phyloP scores from a whole-genome alignment of 805 yeast species.

The Candida maltosa region DNA sequence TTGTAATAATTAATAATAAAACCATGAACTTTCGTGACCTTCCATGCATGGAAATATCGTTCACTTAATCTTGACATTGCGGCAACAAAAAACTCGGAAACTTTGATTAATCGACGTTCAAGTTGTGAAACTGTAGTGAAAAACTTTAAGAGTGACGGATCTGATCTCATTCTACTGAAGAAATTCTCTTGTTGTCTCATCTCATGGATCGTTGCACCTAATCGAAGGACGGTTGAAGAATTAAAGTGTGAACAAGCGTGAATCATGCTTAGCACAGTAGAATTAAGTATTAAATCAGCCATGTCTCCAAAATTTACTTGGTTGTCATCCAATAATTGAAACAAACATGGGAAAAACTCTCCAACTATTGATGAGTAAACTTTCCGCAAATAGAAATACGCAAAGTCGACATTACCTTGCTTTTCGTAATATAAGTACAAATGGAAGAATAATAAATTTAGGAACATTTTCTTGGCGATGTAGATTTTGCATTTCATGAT shows the following conservation, averaged over 20 bases:
- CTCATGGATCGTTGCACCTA: slow-evolving; percentile 18
- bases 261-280: slow-evolving; percentile 22
- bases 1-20: slow-evolving; percentile 35
- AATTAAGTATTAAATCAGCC: slow-evolving; percentile 40
- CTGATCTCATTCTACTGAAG: slow-evolving; percentile 17
- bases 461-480: slow-evolving; percentile 25
- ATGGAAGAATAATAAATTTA: slow-evolving; percentile 25
- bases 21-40: slow-evolving; percentile 56
- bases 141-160: slow-evolving; percentile 20
- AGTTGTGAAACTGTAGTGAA: slow-evolving; percentile 15
- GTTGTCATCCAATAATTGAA: slow-evolving; percentile 28
- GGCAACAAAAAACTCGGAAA: slow-evolving; percentile 20
- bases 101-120: slow-evolving; percentile 15
- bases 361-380: slow-evolving; percentile 18
- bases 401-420: slow-evolving; percentile 19
- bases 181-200: slow-evolving; percentile 16
- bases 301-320: slow-evolving; percentile 38
- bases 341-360: slow-evolving; percentile 30
- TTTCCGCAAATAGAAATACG: slow-evolving; percentile 34
- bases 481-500: slow-evolving; percentile 24
- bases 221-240: slow-evolving; percentile 20
- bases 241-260: slow-evolving; percentile 27
- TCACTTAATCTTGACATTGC: slow-evolving; percentile 44
- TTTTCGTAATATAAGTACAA: slow-evolving; percentile 39
- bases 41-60: slow-evolving; percentile 66